These are phyloP conservation scores for Comarum palustre DNA, from an alignment of 306 rosid genomes.

Conservation along the genomic window DNA sequence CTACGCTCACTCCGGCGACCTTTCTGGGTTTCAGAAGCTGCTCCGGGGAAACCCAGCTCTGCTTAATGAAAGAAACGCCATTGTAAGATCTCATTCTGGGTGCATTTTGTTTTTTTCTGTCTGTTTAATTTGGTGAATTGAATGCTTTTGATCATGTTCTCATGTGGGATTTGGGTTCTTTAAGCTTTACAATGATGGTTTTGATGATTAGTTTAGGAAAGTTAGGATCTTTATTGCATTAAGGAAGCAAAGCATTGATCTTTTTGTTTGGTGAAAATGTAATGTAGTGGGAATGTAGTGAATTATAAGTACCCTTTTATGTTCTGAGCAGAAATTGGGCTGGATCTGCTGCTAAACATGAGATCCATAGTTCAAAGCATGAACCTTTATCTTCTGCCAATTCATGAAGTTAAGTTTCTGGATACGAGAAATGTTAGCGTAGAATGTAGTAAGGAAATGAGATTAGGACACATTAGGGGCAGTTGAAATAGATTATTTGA, in stretches of 20 bases:
- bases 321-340: not conserved
- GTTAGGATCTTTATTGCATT: slow-evolving; percentile 1
- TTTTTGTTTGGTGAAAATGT: not conserved
- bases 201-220: not conserved
- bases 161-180: slow-evolving; percentile 6
- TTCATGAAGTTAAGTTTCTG: not conserved
- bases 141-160: not conserved
- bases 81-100: slow-evolving; percentile 49
- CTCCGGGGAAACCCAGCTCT: slow-evolving; percentile 74
- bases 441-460: not conserved
- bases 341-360: slow-evolving; percentile 6
- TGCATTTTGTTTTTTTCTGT: not conserved
- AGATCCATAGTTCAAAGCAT: slow-evolving; percentile 6
- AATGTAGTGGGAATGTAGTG: slow-evolving; percentile 7
- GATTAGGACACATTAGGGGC: not conserved
- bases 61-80: slow-evolving; percentile 72
- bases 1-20: slow-evolving; percentile 70
- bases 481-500: not conserved
- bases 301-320: slow-evolving; percentile 2
- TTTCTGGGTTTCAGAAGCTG: slow-evolving; percentile 62
- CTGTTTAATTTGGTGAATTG: not conserved
- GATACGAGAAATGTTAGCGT: not conserved
- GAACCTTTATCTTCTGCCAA: not conserved
- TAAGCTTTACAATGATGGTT: not conserved
- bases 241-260: slow-evolving; percentile 4